These are phyloP conservation scores for Athelia sp. DNA, from an alignment of 1,284 basidiomycete genomes.

Conservation along the genomic window DNA sequence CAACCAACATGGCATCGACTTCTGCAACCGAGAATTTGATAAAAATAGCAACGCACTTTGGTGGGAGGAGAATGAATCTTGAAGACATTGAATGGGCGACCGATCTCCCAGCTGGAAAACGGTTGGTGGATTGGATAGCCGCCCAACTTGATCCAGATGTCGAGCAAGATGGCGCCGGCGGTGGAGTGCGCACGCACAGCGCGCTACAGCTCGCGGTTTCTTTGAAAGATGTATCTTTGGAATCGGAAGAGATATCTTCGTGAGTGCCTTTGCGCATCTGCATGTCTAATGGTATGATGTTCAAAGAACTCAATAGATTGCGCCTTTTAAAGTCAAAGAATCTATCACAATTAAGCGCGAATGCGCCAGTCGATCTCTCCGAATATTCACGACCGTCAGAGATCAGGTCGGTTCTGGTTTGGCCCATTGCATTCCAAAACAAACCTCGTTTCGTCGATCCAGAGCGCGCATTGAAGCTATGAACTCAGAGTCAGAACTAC, in stretches of 20 bases:
- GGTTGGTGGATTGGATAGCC: slow-evolving; percentile 18
- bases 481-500: slow-evolving; percentile 12
- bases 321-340: background rate
- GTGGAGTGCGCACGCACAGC: background rate
- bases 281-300: too few species aligned
- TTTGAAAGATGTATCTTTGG: too few species aligned
- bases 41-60: slow-evolving; percentile 10
- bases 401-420: slow-evolving; percentile 9
- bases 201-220: background rate
- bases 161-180: background rate
- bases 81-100: slow-evolving; percentile 17
- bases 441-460: background rate
- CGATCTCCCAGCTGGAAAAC: slow-evolving; percentile 16
- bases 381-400: background rate
- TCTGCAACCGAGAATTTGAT: background rate
- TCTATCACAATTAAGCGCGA: too few species aligned
- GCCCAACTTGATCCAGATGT: slow-evolving; percentile 8
- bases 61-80: slow-evolving; percentile 10
- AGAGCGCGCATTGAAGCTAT: slow-evolving; percentile 6
- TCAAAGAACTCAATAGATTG: background rate
- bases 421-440: background rate
- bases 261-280: too few species aligned
- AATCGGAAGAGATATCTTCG: too few species aligned
- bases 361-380: too few species aligned
- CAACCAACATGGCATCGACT: background rate